Conservation (phyloP, 345 rosid species). For the Populus alba region DNA sequence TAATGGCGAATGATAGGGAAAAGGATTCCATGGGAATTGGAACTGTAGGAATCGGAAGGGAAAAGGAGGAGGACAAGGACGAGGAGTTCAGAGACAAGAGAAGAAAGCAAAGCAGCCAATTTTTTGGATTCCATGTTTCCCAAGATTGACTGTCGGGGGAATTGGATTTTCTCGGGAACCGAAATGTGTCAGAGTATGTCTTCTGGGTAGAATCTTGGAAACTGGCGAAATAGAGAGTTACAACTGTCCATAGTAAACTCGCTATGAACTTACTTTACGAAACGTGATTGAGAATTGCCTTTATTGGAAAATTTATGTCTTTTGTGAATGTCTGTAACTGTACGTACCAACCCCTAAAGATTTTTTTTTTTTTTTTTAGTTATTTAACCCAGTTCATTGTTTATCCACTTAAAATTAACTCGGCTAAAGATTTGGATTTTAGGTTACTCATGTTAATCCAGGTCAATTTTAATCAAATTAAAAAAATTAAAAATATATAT, state of each 20-base stretch:
- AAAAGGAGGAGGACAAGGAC: conserved; percentile 33
- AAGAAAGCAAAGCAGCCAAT: conserved; percentile 49
- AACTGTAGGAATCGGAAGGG: conserved; percentile 28
- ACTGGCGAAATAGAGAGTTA: conserved; percentile 9
- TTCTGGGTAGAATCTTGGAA: conserved; percentile 21
- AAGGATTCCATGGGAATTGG: conserved; percentile 20
- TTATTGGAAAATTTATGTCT: background rate
- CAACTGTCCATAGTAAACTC: conserved; percentile 22
- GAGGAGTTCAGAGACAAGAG: conserved; percentile 46
- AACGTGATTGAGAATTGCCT: conserved; percentile 8
- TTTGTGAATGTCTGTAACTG: background rate
- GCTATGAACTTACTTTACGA: conserved; percentile 9
- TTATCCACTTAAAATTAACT: too few species aligned
- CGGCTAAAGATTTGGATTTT: too few species aligned
- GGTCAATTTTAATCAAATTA: too few species aligned
- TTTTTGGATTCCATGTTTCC: conserved; percentile 50
- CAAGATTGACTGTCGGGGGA: conserved; percentile 10
- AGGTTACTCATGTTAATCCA: too few species aligned
- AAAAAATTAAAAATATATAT: too few species aligned
- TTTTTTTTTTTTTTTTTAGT: too few species aligned
- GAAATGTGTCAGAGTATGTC: conserved; percentile 31
- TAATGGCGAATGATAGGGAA: conserved; percentile 39
- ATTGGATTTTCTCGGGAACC: conserved; percentile 34
- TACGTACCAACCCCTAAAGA: background rate
- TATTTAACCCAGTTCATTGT: too few species aligned